Percentiles rank a stretch among this genome's conserved stretches.
These are phyloP conservation scores for Aspergillus wentii DNA, from an alignment of 495 filamentous ascomycete species.

Conservation along the genomic window DNA sequence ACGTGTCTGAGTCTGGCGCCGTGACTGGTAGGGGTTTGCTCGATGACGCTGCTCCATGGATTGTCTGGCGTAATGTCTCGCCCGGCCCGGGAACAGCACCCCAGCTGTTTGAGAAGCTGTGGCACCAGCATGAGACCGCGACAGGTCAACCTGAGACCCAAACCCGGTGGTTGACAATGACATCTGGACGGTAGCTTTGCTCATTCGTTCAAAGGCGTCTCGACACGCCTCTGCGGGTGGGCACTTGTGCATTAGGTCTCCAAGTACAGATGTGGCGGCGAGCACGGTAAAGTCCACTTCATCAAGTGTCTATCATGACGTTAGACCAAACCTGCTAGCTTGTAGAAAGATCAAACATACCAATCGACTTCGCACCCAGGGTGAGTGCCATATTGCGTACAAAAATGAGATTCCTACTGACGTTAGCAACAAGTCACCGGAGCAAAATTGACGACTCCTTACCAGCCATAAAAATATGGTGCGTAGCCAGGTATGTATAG, in stretches of 20 bases:
- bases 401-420: conserved; percentile 79
- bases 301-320: conserved; percentile 86
- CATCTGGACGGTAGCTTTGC: conserved; percentile 92
- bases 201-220: conserved; percentile 93
- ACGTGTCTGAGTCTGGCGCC: conserved; percentile 23
- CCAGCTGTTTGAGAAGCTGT: conserved; percentile 10
- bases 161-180: conserved; percentile 79
- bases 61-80: conserved; percentile 14
- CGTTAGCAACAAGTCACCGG: conserved; percentile 10
- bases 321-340: no score
- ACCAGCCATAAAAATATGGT: conserved; percentile 96
- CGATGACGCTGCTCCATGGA: conserved; percentile 22
- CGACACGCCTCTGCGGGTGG: conserved; percentile 80
- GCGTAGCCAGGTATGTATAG: conserved; percentile 94
- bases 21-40: conserved; percentile 15
- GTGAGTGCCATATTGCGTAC: conserved; percentile 96
- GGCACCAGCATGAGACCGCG: conserved; percentile 12
- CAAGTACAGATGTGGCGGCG: conserved; percentile 85
- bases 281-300: conserved; percentile 95
- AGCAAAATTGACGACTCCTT: conserved; percentile 11
- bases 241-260: conserved; percentile 71
- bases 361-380: conserved; percentile 75
- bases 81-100: conserved; percentile 15
- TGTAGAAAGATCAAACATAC: conserved; percentile 42
- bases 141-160: conserved; percentile 46